Evolutionary conservation across 345 rosid species (phyloP), one percentile per base, ranked within the genome.

Genomic region (Anacardium occidentale): DNA sequence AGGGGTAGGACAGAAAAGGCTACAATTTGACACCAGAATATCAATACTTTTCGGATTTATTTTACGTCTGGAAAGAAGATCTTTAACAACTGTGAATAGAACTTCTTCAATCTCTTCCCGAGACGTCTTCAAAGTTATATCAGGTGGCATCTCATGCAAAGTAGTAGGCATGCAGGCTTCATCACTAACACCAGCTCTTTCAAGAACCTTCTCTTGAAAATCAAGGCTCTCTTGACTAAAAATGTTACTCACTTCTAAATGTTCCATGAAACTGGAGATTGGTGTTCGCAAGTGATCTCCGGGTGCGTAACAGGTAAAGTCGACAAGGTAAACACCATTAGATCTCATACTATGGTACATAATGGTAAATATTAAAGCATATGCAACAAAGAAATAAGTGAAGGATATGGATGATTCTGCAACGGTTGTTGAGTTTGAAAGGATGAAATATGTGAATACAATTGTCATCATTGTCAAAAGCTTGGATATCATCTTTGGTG

Each of bases 1-100:
- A 9, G 96, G 96, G 26, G 87, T 81, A 13, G 93, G 90, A 80
- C 91, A 85, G 67, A 85, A 90, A 0, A 90, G 68, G 83, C 93
- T 90, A 52, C 93, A 90, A 77, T 90, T 90, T 15, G 89, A 84
- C 68, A 91, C 87, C 37, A 89, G 69, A 37, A 89, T 85, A 69
- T 91, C 96, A 11, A 89, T 86, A 74, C 76, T 78, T 75, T 72
- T 74, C 15, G 89, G 91, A 55, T 77, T 79, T 14, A 87, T 72
- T 40, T 69, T 56, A 77, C 85, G 86, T 66, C 83, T 83, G 62
- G 78, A 40, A 54, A 87, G 82, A 71, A 87, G 94, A 34, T 86
- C 82, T 74, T 81, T 34, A 0, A 87, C 84, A 0, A 84, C 6
- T 15, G 85, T 66, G 72, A 85, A 87, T 50, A 87, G 83, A 25